Evolutionary conservation across 176 grass and related monocot species (phyloP).

Genomic region (Aegilops tauschii): DNA sequence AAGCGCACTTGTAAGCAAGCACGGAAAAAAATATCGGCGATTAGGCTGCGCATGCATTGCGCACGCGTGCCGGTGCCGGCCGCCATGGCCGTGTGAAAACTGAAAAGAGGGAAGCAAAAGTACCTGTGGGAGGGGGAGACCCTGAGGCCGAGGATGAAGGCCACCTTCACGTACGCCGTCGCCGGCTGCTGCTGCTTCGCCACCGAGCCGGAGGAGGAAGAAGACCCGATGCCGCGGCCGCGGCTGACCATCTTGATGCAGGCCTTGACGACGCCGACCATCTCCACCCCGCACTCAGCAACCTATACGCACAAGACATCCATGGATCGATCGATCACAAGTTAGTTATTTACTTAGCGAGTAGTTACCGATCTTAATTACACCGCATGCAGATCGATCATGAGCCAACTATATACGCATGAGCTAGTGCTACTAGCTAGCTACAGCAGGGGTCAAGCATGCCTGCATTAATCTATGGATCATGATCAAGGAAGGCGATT

Average conservation of each 20-base stretch:
- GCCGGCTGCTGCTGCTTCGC: background rate
- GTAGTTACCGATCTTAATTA: background rate
- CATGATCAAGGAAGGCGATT: background rate
- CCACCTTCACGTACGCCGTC: conserved; percentile 48
- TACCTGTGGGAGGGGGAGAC: conserved; percentile 62
- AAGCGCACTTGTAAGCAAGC: conserved; percentile 1
- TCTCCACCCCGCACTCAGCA: conserved; percentile 51
- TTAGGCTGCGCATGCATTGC: background rate
- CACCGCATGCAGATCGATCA: background rate
- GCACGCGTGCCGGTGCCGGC: background rate
- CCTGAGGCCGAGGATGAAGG: conserved; percentile 60
- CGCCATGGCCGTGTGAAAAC: background rate
- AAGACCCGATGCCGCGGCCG: background rate
- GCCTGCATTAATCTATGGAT: background rate
- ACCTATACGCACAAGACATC: conserved; percentile 29
- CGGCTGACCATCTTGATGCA: conserved; percentile 51
- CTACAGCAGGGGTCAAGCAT: background rate
- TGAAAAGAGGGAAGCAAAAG: background rate
- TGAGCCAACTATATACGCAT: background rate
- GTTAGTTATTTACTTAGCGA: background rate
- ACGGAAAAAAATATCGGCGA: background rate
- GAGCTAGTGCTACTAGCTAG: background rate
- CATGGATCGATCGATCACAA: background rate
- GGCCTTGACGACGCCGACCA: conserved; percentile 62
- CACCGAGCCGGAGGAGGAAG: background rate